Conservation (phyloP, 768 basidiomycete species). For the Suillus discolor region DNA sequence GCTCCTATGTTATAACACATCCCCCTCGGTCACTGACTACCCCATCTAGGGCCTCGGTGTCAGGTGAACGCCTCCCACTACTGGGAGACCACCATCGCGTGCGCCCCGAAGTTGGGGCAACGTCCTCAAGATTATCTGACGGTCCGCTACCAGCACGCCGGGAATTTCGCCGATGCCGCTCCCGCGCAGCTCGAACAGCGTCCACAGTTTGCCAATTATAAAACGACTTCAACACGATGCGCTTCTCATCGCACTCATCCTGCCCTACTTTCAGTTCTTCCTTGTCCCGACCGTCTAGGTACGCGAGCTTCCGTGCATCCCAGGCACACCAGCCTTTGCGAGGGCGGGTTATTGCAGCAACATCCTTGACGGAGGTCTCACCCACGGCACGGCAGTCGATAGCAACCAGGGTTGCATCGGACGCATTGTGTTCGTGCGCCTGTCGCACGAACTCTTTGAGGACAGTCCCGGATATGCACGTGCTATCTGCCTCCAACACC, state of each 20-base stretch:
- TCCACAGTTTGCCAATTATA: conserved; percentile 88
- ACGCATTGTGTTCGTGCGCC: conserved; percentile 46
- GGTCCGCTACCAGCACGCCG: conserved; percentile 46
- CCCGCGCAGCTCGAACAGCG: conserved; percentile 64
- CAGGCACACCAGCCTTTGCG: conserved; percentile 75
- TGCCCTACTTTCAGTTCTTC: conserved; percentile 70
- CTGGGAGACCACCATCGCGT: conserved; percentile 44
- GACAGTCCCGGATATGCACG: conserved; percentile 62
- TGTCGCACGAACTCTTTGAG: conserved; percentile 69
- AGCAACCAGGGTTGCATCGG: conserved; percentile 61
- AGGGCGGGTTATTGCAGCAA: conserved; percentile 60
- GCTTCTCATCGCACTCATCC: conserved; percentile 76
- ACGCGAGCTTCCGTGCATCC: conserved; percentile 68
- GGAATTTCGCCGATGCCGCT: conserved; percentile 62
- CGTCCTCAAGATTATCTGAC: conserved; percentile 29
- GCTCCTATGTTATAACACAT: conserved; percentile 68
- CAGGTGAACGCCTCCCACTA: conserved; percentile 49
- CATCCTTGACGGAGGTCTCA: conserved; percentile 64
- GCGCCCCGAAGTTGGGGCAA: conserved; percentile 23
- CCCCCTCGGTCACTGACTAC: conserved; percentile 51
- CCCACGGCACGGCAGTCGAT: conserved; percentile 76
- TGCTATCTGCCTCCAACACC: conserved; percentile 79
- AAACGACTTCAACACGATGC: conserved; percentile 82
- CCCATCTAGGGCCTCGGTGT: conserved; percentile 52
- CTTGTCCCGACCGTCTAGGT: conserved; percentile 69